These are phyloP conservation scores for Aureobasidium sp. DNA, from an alignment of 2,329 filamentous ascomycete species.

Conservation along the genomic window DNA sequence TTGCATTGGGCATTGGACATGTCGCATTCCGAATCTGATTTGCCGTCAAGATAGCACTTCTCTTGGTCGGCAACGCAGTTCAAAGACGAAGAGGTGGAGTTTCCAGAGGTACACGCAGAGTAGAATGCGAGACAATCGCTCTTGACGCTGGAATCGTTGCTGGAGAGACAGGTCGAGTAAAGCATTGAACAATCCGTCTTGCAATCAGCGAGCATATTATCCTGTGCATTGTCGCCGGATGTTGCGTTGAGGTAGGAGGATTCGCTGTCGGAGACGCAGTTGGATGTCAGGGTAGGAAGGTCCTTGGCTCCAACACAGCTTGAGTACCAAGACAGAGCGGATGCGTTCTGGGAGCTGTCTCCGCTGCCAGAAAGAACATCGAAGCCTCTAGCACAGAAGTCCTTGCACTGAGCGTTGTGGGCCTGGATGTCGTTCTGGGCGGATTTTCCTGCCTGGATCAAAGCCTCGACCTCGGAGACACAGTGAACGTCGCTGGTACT, in stretches of 20 bases:
- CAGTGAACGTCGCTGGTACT: not conserved
- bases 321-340: not conserved
- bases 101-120: not conserved
- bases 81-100: not conserved
- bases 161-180: not conserved
- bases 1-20: not conserved
- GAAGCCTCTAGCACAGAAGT: not conserved
- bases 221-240: not conserved
- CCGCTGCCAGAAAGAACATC: not conserved
- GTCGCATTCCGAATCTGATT: too few species aligned
- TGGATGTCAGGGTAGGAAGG: not conserved
- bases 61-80: not conserved
- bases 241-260: not conserved
- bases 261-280: not conserved
- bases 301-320: not conserved
- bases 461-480: not conserved
- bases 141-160: not conserved
- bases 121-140: not conserved
- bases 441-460: not conserved
- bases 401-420: constrained; percentile 1
- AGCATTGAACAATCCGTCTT: not conserved
- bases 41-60: too few species aligned
- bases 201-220: too few species aligned
- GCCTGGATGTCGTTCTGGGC: not conserved
- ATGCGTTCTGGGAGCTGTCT: not conserved